Conservation (phyloP, 257 asterid genomes). For the Fraxinus anomala region DNA sequence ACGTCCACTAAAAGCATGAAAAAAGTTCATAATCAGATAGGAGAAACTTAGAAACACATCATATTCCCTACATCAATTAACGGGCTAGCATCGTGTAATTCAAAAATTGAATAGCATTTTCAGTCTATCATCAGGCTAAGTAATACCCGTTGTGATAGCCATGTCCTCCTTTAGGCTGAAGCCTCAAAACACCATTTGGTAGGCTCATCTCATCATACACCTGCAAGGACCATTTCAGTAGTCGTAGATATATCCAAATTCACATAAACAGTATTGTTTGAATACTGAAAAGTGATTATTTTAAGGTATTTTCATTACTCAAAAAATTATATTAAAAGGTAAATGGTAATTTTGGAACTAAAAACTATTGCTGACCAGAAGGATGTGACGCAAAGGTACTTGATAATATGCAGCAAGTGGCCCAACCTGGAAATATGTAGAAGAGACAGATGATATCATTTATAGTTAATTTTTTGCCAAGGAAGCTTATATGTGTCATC, state of each 20-base stretch:
- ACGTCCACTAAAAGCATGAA: neutral
- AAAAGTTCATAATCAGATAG: neutral
- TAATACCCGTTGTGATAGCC: slow-evolving; percentile 95
- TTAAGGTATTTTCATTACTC: neutral
- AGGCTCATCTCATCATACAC: slow-evolving; percentile 94
- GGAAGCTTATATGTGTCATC: slow-evolving; percentile 7
- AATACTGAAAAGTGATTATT: neutral
- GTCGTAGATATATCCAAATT: slow-evolving; percentile 7
- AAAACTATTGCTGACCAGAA: slow-evolving; percentile 60
- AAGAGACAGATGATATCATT: neutral
- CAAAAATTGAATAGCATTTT: neutral
- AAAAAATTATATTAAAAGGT: slow-evolving; percentile 4
- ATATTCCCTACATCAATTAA: neutral
- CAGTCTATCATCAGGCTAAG: slow-evolving; percentile 14
- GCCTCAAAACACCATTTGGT: slow-evolving; percentile 93
- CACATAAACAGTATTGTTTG: neutral
- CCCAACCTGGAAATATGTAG: slow-evolving; percentile 59
- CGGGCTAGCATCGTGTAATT: neutral
- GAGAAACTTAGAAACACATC: neutral
- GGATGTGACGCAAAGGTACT: slow-evolving; percentile 94
- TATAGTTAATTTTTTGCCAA: neutral
- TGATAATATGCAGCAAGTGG: slow-evolving; percentile 96
- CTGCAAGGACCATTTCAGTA: slow-evolving; percentile 37
- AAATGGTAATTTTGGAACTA: neutral
- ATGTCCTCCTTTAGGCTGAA: slow-evolving; percentile 97